Percentiles rank a stretch among this genome's conserved stretches.
phyloP scores from a whole-genome alignment of 2,329 filamentous ascomycete species.

The Teratosphaeriaceae sp. region DNA sequence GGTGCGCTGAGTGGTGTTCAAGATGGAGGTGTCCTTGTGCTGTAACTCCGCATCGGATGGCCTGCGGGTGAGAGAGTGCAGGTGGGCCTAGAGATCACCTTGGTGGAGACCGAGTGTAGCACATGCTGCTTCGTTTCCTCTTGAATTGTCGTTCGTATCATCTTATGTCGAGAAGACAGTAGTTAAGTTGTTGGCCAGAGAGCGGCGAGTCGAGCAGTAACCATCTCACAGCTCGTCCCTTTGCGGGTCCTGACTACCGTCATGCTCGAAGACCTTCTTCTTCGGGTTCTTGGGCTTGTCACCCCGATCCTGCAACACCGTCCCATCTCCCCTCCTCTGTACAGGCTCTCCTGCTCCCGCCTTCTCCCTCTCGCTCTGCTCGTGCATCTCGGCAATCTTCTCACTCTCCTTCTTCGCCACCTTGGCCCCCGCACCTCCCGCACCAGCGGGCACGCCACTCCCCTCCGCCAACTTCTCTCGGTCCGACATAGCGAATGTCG shows the following conservation, averaged over 20 bases:
- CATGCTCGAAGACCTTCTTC: slow-evolving; percentile 57
- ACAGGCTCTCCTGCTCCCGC: slow-evolving; percentile 6
- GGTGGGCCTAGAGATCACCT: no score
- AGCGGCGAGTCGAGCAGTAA: no score
- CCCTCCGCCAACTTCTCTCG: slow-evolving; percentile 9
- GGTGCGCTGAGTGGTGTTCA: no score
- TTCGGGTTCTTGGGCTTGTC: slow-evolving; percentile 47
- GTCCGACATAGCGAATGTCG: slow-evolving; percentile 24
- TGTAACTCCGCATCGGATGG: no score
- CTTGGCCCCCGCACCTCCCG: slow-evolving; percentile 42
- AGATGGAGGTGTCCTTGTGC: no score
- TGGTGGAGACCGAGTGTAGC: no score
- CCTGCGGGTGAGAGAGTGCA: no score
- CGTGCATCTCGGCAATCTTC: slow-evolving; percentile 38
- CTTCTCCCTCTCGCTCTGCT: slow-evolving; percentile 19
- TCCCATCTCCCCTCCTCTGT: slow-evolving; percentile 38
- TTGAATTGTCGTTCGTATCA: no score
- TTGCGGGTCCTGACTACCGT: slow-evolving; percentile 23
- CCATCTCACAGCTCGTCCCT: slow-evolving; percentile 30
- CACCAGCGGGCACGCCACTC: slow-evolving; percentile 41
- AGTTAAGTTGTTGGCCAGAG: no score
- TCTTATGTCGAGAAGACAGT: no score
- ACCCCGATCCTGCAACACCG: slow-evolving; percentile 33
- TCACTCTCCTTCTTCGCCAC: slow-evolving; percentile 29
- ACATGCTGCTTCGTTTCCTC: no score